Evolutionary conservation across 2,329 filamentous ascomycete species (phyloP), one percentile per base, ranked within the genome.

Genomic region (Diaporthe longicolla): DNA sequence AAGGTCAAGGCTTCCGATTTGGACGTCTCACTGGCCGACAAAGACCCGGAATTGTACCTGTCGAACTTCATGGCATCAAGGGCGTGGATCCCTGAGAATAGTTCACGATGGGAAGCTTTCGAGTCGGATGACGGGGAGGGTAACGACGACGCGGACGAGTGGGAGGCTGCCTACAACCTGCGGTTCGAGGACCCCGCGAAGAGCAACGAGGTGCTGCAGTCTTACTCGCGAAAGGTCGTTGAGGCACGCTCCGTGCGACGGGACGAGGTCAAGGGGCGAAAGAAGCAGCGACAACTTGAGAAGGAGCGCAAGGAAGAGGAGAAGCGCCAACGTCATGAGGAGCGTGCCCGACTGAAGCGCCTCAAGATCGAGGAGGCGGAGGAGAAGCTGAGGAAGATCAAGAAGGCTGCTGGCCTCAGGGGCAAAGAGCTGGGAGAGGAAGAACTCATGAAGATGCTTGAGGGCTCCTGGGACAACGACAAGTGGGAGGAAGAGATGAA

Each of bases 61-160:
- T 96, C 94, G 71, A 98, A 98, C 82, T 99, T 98, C 85, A 91
- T 99, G 89, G 90, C 93, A n/a, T 90, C 95, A 10, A 92, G 95
- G 74, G 96, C 95, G 21, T 99, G 97, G 97, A 89, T 96, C 9
- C 91, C 93, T 0, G 89, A 89, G 13, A 90, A 90, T 70, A 88
- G 87, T 55, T 87, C 90, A 29, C 89, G 89, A 55, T 95, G 94
- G 83, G 88, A 95, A 78, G 94, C 95, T 0, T 93, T 99, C 73
- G 95, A 98, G 80, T 98, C 95, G 0, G 97, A 99, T 78, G 95
- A 98, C 0, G 95, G 97, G 77, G 94, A 98, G 69, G 94, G 88
- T 40, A 86, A 94, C 57, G 91, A 93, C 45, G 88, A 90, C 59
- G 95, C 95, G 35, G 96, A 98, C 58, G 91, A 93, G 75, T 97